Conservation (phyloP, 2,329 filamentous ascomycete genomes). For the Cercospora sojina region DNA sequence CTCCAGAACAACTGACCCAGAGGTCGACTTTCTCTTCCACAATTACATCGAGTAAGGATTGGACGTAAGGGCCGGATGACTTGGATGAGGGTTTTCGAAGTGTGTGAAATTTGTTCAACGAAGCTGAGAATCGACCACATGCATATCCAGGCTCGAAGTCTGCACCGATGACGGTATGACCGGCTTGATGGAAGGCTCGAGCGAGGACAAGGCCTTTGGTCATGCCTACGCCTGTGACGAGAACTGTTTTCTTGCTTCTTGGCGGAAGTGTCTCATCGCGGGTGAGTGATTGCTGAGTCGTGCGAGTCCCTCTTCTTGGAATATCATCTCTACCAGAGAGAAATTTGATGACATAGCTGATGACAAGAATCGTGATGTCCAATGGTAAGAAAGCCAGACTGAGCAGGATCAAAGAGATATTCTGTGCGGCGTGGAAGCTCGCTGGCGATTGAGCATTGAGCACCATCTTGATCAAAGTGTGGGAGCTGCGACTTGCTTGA, state of each 20-base stretch:
- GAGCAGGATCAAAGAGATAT: slow-evolving; percentile 48
- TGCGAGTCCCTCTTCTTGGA: neutral
- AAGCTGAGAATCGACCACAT: slow-evolving; percentile 58
- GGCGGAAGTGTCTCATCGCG: neutral
- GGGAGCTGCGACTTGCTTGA: neutral
- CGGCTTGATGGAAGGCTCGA: slow-evolving; percentile 60
- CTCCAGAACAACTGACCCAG: slow-evolving; percentile 74
- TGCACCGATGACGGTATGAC: slow-evolving; percentile 70
- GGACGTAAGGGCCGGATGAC: slow-evolving; percentile 52
- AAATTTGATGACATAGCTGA: slow-evolving; percentile 30
- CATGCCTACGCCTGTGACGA: slow-evolving; percentile 73
- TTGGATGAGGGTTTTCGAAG: slow-evolving; percentile 39
- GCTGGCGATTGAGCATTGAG: slow-evolving; percentile 38
- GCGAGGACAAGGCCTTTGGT: slow-evolving; percentile 67
- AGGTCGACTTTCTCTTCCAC: slow-evolving; percentile 62
- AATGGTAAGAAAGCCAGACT: slow-evolving; percentile 52
- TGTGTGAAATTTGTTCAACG: slow-evolving; percentile 57
- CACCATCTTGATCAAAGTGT: slow-evolving; percentile 25
- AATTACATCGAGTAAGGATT: slow-evolving; percentile 59
- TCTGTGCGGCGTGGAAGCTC: slow-evolving; percentile 49
- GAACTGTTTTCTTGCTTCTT: slow-evolving; percentile 53
- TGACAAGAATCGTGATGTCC: slow-evolving; percentile 47
- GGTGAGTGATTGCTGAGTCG: neutral
- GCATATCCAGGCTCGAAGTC: slow-evolving; percentile 53
- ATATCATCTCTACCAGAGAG: neutral